Conservation (phyloP, 371 early-diverging fungal species). For the Rhizopus delemar region DNA sequence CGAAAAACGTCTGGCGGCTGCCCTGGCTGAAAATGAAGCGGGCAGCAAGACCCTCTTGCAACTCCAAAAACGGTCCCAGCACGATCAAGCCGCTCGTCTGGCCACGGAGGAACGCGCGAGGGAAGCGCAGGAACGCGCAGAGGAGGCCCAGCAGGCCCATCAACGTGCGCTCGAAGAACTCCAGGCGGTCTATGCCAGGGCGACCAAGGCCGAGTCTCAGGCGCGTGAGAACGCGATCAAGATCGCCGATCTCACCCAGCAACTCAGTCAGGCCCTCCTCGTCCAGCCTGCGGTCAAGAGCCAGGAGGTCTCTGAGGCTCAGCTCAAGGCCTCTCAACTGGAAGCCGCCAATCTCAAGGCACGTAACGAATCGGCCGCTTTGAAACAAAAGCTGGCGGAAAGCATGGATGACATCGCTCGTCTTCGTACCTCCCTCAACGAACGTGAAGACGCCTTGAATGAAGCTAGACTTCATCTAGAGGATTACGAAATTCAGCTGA, state of each 20-base stretch:
- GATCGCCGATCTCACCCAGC: slow-evolving; percentile 52
- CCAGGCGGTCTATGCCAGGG: slow-evolving; percentile 42
- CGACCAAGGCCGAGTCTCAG: slow-evolving; percentile 51
- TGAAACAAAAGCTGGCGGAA: slow-evolving; percentile 58
- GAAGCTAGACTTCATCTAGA: slow-evolving; percentile 55
- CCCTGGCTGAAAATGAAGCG: slow-evolving; percentile 51
- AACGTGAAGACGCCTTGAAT: slow-evolving; percentile 53
- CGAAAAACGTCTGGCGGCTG: slow-evolving; percentile 50
- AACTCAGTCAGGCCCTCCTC: slow-evolving; percentile 39
- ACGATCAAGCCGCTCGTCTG: slow-evolving; percentile 42
- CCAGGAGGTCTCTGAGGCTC: slow-evolving; percentile 54
- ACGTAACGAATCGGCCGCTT: slow-evolving; percentile 53
- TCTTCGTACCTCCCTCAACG: slow-evolving; percentile 43
- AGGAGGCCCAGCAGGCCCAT: slow-evolving; percentile 58
- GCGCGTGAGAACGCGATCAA: slow-evolving; percentile 45
- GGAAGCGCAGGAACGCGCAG: slow-evolving; percentile 50
- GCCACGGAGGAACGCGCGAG: slow-evolving; percentile 54
- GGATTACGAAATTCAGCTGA: slow-evolving; percentile 62
- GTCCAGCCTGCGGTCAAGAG: slow-evolving; percentile 14
- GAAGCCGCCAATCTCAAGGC: slow-evolving; percentile 62
- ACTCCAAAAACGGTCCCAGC: slow-evolving; percentile 44
- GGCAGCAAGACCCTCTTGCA: slow-evolving; percentile 36
- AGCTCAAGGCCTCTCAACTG: slow-evolving; percentile 57
- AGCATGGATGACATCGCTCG: slow-evolving; percentile 55
- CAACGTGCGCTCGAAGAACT: slow-evolving; percentile 55